Base-by-base conservation (phyloP, 208 protist genomes). In the Leptomonas pyrrhocoris region DNA sequence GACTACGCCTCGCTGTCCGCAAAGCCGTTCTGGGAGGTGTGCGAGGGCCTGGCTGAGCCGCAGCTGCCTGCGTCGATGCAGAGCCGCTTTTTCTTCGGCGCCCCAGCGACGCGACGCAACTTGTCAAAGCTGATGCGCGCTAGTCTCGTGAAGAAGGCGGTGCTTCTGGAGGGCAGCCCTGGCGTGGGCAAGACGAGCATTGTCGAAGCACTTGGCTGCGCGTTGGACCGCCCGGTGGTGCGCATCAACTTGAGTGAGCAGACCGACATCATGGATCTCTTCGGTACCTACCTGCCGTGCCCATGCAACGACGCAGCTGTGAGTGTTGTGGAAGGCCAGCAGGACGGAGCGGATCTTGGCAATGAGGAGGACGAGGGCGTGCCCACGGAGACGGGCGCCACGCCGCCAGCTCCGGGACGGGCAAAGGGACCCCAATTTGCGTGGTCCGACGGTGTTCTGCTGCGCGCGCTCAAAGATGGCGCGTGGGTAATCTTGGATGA, bases 221-320 rank as follows among this genome's bases (percentile, higher is more conserved):
- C 94, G 7, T 56, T 95, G 16, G 93, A 89, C 6, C 82, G 96
- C 40, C 48, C 57, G n/a, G 86, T 99, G 1, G 98, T 99, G 31
- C 90, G 99, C 68, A 99, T 99, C 73, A 99, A 99, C 80, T 83
- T 99, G 21, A 99, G 97, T 38, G 99, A 99, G 69, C 99, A 99
- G 79, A 99, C 99, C 0, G 99, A 99, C 85, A 99, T 99, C 72
- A 98, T 99, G 92, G 98, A 99, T 75, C 85, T 99, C 25, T 88
- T 99, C 56, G 94, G 94, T 13, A 94, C 92, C 8, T 98, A 88
- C 66, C 82, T 98, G 38, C 93, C 93, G 8, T 81, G 54, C 50
- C 86, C 81, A 11, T 43, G 54, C 43, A 70, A 70, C 54, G 62
- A 65, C 25, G 28, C 15, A 2, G 65, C 55, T 0, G 46, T 38